A percentile compares a stretch with the other conserved stretches of the same genome.
phyloP scores from a whole-genome alignment of 768 basidiomycete genomes.

The Fomitopsis pulvina region DNA sequence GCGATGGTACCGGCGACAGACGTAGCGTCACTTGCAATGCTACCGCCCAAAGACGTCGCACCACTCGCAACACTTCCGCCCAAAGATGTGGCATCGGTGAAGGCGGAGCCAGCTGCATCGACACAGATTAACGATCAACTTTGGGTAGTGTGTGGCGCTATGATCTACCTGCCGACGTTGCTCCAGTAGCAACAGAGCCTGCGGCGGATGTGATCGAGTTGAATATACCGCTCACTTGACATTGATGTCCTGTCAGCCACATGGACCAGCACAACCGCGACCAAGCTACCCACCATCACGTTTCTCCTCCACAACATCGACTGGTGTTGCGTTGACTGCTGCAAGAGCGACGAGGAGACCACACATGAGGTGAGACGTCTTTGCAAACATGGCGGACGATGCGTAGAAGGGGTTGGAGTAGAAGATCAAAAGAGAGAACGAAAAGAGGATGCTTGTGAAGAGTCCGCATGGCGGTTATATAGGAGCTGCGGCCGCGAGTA shows the following conservation, averaged over 20 bases:
- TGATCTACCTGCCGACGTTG: slow-evolving; percentile 21
- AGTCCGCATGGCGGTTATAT: background rate
- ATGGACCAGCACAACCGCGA: background rate
- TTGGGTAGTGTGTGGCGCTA: background rate
- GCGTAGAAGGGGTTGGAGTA: slow-evolving; percentile 11
- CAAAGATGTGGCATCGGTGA: slow-evolving; percentile 27
- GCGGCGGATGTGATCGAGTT: slow-evolving; percentile 32
- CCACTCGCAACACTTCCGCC: slow-evolving; percentile 19
- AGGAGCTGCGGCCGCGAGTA: background rate
- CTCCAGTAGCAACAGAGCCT: slow-evolving; percentile 20
- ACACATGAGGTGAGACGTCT: slow-evolving; percentile 11
- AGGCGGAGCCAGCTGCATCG: slow-evolving; percentile 29
- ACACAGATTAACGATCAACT: background rate
- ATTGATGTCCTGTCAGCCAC: background rate
- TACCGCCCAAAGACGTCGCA: slow-evolving; percentile 24
- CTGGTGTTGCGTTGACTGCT: slow-evolving; percentile 26
- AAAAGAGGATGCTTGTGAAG: background rate
- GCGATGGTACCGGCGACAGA: slow-evolving; percentile 27
- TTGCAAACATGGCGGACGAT: slow-evolving; percentile 2
- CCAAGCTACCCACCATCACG: slow-evolving; percentile 35
- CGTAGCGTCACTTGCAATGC: slow-evolving; percentile 23
- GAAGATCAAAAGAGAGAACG: slow-evolving; percentile 1
- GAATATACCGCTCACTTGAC: slow-evolving; percentile 31
- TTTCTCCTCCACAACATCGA: slow-evolving; percentile 31
- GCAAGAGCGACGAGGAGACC: slow-evolving; percentile 24